Base-by-base conservation (phyloP, 139 green algal genomes). In the Mychonastes homosphaera region DNA sequence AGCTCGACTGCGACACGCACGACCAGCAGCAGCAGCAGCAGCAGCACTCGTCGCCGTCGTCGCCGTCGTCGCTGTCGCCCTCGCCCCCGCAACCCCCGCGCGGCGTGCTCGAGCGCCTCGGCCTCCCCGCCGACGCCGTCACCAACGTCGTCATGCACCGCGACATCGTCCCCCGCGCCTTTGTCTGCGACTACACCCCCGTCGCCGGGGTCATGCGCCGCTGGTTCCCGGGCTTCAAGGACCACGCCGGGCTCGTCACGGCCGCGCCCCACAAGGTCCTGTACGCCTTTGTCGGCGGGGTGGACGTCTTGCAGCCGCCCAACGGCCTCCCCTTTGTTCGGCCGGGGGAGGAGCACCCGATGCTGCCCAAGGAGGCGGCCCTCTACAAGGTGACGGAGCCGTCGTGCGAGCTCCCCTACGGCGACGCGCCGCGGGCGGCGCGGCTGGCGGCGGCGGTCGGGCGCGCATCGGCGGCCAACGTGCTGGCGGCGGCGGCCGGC, bases 141-240 rank as follows among this genome's bases (percentile, higher is more conserved):
- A 64, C 76, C 47, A 90, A 91, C 63, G 79, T 99, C n/a, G 73
- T 94, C 23, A 95, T 97, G 87, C 73, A 84, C 44, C 67, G 78
- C 16, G 93, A 99, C 79, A 92, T 99, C 54, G 91, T 98, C 52
- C 93, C 93, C 0, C 81, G 90, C n/a, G 91, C 89, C 21, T 98
- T 99, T 73, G 81, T 86, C 40, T 99, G 92, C 70, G 87, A 98
- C 73, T 99, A 99, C 75, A 81, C 78, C 2, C 56, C 78, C 5
- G 79, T 98, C 8, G 78, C 81, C 7, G 63, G 69, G 5, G 13
- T 83, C 40, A 53, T 86, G 45, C 59, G 69, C 58, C 54, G 28
- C 21, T 79, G 63, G 69, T 46, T 67, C 61, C 63, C 56, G 0
- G 62, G 69, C 35, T 96, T 97, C 80, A 75, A 78, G 40, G 74